Evolutionary conservation across 2,329 filamentous ascomycete species (phyloP).

Genomic region (Ceratocystis cacaofunesta): DNA sequence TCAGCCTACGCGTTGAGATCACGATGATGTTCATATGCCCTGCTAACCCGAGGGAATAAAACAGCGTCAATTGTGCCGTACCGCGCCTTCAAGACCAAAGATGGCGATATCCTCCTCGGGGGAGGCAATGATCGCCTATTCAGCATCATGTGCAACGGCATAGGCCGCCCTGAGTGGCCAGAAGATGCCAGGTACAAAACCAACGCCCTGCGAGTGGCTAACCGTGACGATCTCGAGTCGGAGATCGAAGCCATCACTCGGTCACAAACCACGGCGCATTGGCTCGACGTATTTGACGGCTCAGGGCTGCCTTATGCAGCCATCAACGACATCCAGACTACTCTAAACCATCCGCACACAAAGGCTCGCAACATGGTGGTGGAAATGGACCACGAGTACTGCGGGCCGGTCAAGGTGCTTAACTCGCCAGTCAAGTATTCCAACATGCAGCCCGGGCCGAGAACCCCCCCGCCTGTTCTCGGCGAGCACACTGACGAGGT

Average conservation of each 20-base stretch:
- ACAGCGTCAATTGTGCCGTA: constrained; percentile 94
- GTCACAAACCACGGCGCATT: constrained; percentile 70
- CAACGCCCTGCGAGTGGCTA: constrained; percentile 48
- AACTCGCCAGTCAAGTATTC: constrained; percentile 95
- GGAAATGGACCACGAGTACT: constrained; percentile 67
- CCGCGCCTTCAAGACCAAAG: constrained; percentile 61
- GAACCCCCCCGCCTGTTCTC: constrained; percentile 66
- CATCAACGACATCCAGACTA: constrained; percentile 80
- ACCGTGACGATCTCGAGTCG: constrained; percentile 63
- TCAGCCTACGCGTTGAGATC: not conserved
- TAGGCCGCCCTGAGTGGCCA: constrained; percentile 46
- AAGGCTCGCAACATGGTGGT: constrained; percentile 77
- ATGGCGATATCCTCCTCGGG: constrained; percentile 55
- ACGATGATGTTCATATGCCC: not conserved
- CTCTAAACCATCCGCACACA: constrained; percentile 74
- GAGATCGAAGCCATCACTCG: constrained; percentile 63
- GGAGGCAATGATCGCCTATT: constrained; percentile 61
- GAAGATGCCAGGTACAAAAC: constrained; percentile 42
- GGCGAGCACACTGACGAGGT: constrained; percentile 80
- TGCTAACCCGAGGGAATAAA: not conserved
- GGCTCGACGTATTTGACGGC: constrained; percentile 77
- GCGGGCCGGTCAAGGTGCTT: constrained; percentile 76
- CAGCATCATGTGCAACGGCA: constrained; percentile 44
- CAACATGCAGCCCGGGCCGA: constrained; percentile 58
- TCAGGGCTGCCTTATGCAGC: constrained; percentile 83